phyloP scores from a whole-genome alignment of 805 yeast species.

The Zygosaccharomyces kombuchaensis region DNA sequence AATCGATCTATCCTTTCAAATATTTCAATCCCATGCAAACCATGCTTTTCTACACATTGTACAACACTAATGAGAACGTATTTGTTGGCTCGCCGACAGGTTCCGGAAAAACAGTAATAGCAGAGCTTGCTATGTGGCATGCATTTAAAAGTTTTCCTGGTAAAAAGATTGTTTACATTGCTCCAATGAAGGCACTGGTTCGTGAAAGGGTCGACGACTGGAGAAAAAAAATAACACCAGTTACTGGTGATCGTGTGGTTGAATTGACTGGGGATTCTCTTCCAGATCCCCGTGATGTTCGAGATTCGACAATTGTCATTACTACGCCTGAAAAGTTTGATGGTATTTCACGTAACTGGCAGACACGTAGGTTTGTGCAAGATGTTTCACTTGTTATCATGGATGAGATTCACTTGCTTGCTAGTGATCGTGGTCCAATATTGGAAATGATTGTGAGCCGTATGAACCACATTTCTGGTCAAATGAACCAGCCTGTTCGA shows the following conservation, averaged over 20 bases:
- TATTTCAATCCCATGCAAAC: slow-evolving; percentile 99
- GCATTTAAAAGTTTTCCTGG: slow-evolving; percentile 81
- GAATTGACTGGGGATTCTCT: slow-evolving; percentile 96
- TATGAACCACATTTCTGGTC: slow-evolving; percentile 51
- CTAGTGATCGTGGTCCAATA: slow-evolving; percentile 97
- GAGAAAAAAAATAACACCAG: slow-evolving; percentile 75
- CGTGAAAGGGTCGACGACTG: slow-evolving; percentile 95
- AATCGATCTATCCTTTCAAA: slow-evolving; percentile 68
- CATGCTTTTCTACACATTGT: slow-evolving; percentile 87
- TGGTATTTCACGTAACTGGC: slow-evolving; percentile 89
- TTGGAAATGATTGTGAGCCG: slow-evolving; percentile 93
- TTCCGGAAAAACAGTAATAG: slow-evolving; percentile 95
- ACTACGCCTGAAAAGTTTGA: slow-evolving; percentile 98
- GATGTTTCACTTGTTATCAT: slow-evolving; percentile 83
- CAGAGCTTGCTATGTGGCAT: slow-evolving; percentile 96
- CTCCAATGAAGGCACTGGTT: slow-evolving; percentile 91
- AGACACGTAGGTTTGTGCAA: slow-evolving; percentile 77
- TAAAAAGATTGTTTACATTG: slow-evolving; percentile 84
- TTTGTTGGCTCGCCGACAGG: slow-evolving; percentile 98
- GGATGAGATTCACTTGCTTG: slow-evolving; percentile 94
- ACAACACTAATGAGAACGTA: slow-evolving; percentile 71
- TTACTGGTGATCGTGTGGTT: slow-evolving; percentile 81
- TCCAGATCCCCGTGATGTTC: slow-evolving; percentile 72
- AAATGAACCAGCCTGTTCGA: slow-evolving; percentile 83
- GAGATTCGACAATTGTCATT: slow-evolving; percentile 79